Base-by-base conservation (phyloP, 768 basidiomycete species). In the Hortiboletus campestris region DNA sequence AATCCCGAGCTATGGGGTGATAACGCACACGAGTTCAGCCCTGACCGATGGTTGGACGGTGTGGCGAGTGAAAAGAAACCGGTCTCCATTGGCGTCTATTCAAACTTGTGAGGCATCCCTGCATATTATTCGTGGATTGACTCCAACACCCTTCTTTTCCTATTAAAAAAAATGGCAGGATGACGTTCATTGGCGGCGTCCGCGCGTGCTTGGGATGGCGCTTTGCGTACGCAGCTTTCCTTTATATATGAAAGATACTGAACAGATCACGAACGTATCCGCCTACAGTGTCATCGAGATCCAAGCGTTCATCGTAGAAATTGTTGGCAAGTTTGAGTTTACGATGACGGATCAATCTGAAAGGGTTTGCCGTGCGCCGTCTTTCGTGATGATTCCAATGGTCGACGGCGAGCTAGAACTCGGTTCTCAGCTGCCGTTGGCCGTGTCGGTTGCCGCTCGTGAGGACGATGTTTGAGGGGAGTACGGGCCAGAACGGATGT, bases 301-400 rank as follows among this genome's bases (percentile, higher is more conserved):
- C 16, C 84, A 86, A 58, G 75, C 78, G 0, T 84, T 87, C 67
- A 62, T 85, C n/a, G 75, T 80, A 22, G 83, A 84, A 61, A 71
- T 83, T 20, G 53, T 85, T 39, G 67, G 74, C 34, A 74, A 79
- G 59, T 83, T 86, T 60, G 79, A 84, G 58, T 81, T 85, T 57
- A 56, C 62, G 40, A 62, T 65, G 52, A 72, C 72, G 17, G 67
- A 71, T 5, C 64, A 61, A 20, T 54, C 63, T 20, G 60, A 67
- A 40, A 63, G 51, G 35, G 53, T 78, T 35, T 49, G 64, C 14
- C 64, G 72, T 20, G 69, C 69, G 36, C 57, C 66, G 19, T 66
- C 67, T 25, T 11, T 61, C 6, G 57, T 73, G 31, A 72, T 77
- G 74, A 48, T 61, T 29, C 75, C 76, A n/a, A 73, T 64, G 8